Percentiles rank a stretch among this genome's conserved stretches.
phyloP scores from a whole-genome alignment of 116 monocot genomes.

The Cymodocea nodosa region DNA sequence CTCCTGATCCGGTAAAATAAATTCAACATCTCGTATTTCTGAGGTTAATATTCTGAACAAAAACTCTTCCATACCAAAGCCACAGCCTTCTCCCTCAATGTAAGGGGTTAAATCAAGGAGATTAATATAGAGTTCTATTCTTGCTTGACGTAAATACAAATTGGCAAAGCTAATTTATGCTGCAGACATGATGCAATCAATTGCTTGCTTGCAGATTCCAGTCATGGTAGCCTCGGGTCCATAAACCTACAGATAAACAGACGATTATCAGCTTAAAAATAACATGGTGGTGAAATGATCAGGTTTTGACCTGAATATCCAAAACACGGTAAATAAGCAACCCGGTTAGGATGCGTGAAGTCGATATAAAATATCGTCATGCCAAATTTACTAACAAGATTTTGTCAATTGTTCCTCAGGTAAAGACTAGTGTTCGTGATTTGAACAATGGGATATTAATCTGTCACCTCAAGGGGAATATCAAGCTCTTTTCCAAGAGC shows the following conservation, averaged over 20 bases:
- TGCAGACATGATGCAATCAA: slow-evolving; percentile 78
- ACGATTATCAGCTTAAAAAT: background rate
- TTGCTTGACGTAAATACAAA: too few species aligned
- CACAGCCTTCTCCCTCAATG: too few species aligned
- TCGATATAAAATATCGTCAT: too few species aligned
- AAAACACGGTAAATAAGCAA: background rate
- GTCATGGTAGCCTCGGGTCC: slow-evolving; percentile 99
- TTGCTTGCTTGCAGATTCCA: slow-evolving; percentile 94
- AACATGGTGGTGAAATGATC: background rate
- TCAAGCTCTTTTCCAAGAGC: slow-evolving; percentile 68
- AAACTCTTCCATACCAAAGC: too few species aligned
- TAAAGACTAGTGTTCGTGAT: background rate
- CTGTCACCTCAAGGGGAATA: slow-evolving; percentile 72
- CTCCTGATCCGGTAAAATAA: too few species aligned
- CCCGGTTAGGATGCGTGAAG: too few species aligned
- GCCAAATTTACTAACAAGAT: background rate
- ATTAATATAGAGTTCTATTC: too few species aligned
- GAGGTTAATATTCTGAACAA: too few species aligned
- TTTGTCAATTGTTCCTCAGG: background rate
- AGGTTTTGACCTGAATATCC: background rate
- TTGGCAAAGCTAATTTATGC: slow-evolving; percentile 20
- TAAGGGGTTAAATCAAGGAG: too few species aligned
- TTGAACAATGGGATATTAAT: background rate
- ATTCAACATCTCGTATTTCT: too few species aligned
- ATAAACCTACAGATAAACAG: slow-evolving; percentile 42